phyloP scores from a whole-genome alignment of 2,329 filamentous ascomycete genomes.

The Fusarium sp. region DNA sequence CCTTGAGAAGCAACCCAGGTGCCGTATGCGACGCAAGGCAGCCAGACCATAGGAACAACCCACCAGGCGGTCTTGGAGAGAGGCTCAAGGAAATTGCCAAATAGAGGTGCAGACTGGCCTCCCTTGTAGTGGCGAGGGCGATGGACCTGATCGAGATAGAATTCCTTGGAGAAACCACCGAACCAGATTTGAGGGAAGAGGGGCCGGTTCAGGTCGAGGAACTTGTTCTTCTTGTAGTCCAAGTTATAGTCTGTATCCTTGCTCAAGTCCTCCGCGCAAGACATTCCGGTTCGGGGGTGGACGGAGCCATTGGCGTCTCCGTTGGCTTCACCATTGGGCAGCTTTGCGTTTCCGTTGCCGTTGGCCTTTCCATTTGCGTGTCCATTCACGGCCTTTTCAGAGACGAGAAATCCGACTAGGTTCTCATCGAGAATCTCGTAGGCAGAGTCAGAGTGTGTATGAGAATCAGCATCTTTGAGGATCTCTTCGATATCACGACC shows the following conservation, averaged over 20 bases:
- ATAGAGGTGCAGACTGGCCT: constrained; percentile 89
- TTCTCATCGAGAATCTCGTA: constrained; percentile 94
- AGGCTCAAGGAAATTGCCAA: constrained; percentile 99
- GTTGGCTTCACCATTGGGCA: constrained; percentile 47
- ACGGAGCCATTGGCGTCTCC: constrained; percentile 49
- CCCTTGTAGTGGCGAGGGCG: constrained; percentile 95
- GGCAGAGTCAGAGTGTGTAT: constrained; percentile 89
- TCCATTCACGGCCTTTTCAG: constrained; percentile 58
- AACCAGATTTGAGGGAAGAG: constrained; percentile 88
- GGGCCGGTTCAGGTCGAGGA: constrained; percentile 87
- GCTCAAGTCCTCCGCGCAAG: constrained; percentile 84
- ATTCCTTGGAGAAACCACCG: constrained; percentile 91
- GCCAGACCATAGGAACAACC: constrained; percentile 84
- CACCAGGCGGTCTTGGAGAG: constrained; percentile 95
- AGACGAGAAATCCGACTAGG: constrained; percentile 80
- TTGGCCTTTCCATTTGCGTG: constrained; percentile 46
- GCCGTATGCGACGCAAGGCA: constrained; percentile 81
- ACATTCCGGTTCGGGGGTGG: constrained; percentile 83
- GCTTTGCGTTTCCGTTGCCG: constrained; percentile 32
- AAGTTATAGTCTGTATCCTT: constrained; percentile 79
- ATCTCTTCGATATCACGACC: constrained; percentile 88
- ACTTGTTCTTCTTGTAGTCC: constrained; percentile 93
- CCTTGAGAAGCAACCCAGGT: constrained; percentile 71
- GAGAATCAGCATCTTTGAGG: constrained; percentile 82
- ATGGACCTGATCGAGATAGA: constrained; percentile 96